phyloP scores from a whole-genome alignment of 2,329 filamentous ascomycete genomes.

The Emmonsia crescens region DNA sequence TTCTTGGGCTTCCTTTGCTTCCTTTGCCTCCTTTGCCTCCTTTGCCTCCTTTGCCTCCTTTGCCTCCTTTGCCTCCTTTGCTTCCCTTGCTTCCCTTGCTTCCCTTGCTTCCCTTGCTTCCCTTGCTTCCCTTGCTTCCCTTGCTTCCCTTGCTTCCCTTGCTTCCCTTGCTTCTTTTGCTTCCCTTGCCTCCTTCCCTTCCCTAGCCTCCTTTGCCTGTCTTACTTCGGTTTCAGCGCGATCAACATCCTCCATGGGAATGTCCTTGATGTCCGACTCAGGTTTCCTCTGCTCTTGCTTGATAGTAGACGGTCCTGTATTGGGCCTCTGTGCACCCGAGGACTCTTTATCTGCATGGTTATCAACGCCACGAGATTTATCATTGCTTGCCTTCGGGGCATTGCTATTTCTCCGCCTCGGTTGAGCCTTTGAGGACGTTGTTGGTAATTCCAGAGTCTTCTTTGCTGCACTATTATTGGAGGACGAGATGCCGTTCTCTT shows the following conservation, averaged over 20 bases:
- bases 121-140: slow-evolving; percentile 9
- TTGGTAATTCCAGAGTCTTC: slow-evolving; percentile 17
- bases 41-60: background rate
- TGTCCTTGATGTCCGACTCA: slow-evolving; percentile 20
- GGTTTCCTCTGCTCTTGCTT: slow-evolving; percentile 25
- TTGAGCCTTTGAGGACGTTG: slow-evolving; percentile 13
- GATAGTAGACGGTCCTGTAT: slow-evolving; percentile 16
- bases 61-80: slow-evolving; percentile 5
- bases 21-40: background rate
- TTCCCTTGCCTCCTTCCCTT: background rate
- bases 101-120: slow-evolving; percentile 12
- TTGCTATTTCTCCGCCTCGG: slow-evolving; percentile 13
- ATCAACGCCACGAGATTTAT: slow-evolving; percentile 11
- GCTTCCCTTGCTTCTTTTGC: slow-evolving; percentile 5
- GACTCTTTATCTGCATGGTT: slow-evolving; percentile 12
- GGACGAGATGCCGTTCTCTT: slow-evolving; percentile 25
- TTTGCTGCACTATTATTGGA: slow-evolving; percentile 22
- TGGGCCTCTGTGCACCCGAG: slow-evolving; percentile 9
- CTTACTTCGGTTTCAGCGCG: background rate
- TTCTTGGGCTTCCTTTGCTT: slow-evolving; percentile 6
- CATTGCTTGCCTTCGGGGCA: slow-evolving; percentile 14
- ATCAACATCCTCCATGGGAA: slow-evolving; percentile 19
- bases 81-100: slow-evolving; percentile 8
- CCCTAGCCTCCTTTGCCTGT: slow-evolving; percentile 5
- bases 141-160: slow-evolving; percentile 12